phyloP scores from a whole-genome alignment of 2,329 filamentous ascomycete species.

The Monosporascus sp. region DNA sequence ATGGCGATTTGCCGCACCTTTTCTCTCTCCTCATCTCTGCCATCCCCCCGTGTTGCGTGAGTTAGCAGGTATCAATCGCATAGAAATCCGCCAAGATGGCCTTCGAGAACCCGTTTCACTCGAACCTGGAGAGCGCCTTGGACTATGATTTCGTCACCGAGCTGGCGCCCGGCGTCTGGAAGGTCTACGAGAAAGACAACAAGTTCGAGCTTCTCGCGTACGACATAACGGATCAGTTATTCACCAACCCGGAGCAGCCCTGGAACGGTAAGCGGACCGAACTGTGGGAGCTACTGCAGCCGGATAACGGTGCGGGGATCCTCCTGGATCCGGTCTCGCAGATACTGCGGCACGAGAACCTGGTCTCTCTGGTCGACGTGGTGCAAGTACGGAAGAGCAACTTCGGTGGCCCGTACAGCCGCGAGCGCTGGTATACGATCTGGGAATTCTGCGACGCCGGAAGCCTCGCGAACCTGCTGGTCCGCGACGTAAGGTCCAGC shows the following conservation, averaged over 20 bases:
- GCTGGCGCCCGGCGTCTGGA: slow-evolving; percentile 21
- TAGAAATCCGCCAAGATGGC: slow-evolving; percentile 4
- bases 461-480: slow-evolving; percentile 38
- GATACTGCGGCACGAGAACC: slow-evolving; percentile 45
- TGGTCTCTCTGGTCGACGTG: slow-evolving; percentile 38
- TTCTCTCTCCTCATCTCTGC: not conserved
- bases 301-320: slow-evolving; percentile 8
- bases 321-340: slow-evolving; percentile 24
- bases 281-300: slow-evolving; percentile 9
- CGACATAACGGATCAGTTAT: slow-evolving; percentile 19
- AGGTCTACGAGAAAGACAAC: slow-evolving; percentile 18
- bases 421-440: slow-evolving; percentile 22
- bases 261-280: slow-evolving; percentile 1
- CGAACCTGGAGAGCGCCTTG: slow-evolving; percentile 2
- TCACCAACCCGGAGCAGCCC: slow-evolving; percentile 1
- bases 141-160: slow-evolving; percentile 24
- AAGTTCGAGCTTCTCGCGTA: slow-evolving; percentile 22
- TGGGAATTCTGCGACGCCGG: slow-evolving; percentile 51
- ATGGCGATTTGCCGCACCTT: not conserved
- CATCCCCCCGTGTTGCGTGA: not conserved
- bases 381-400: slow-evolving; percentile 19
- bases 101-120: slow-evolving; percentile 8
- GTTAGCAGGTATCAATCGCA: too few relatives aligned
- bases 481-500: not conserved
- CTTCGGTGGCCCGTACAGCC: slow-evolving; percentile 6